Percentiles rank a stretch among this genome's conserved stretches.
These are phyloP conservation scores for Isoetes taiwanensis DNA, from an alignment of 75 land plant species.

Conservation along the genomic window DNA sequence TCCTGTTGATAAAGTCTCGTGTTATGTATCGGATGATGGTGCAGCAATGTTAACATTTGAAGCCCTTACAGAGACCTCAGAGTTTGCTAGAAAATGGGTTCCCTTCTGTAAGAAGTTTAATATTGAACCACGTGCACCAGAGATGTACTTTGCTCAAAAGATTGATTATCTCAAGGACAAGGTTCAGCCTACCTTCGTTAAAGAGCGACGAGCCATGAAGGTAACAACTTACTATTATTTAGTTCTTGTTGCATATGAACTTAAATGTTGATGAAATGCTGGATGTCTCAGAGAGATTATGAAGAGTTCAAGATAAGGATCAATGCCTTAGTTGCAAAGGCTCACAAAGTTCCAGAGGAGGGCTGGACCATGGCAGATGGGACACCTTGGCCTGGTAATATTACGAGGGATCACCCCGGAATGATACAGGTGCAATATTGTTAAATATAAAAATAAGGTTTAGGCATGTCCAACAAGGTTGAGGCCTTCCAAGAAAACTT, in stretches of 20 bases:
- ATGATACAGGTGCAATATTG: conserved; percentile 48
- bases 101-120: conserved; percentile 51
- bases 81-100: conserved; percentile 54
- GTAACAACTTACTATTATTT: conserved; percentile 15
- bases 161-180: conserved; percentile 79
- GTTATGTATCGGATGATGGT: conserved; percentile 53
- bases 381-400: conserved; percentile 83
- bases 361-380: conserved; percentile 82
- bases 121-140: conserved; percentile 72
- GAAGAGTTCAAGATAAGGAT: conserved; percentile 73
- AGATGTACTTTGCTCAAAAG: conserved; percentile 71
- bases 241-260: background rate
- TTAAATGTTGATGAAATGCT: background rate
- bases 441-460: background rate
- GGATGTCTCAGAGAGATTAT: conserved; percentile 52
- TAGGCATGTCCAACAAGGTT: no score
- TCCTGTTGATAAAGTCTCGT: conserved; percentile 44
- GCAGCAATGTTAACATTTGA: conserved; percentile 48
- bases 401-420: conserved; percentile 69
- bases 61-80: conserved; percentile 29
- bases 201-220: conserved; percentile 69
- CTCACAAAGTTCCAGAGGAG: conserved; percentile 68
- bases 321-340: conserved; percentile 58
- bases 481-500: no score
- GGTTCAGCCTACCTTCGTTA: conserved; percentile 62